These are phyloP conservation scores for Melastoma candidum DNA, from an alignment of 441 rosid genomes.

Conservation along the genomic window DNA sequence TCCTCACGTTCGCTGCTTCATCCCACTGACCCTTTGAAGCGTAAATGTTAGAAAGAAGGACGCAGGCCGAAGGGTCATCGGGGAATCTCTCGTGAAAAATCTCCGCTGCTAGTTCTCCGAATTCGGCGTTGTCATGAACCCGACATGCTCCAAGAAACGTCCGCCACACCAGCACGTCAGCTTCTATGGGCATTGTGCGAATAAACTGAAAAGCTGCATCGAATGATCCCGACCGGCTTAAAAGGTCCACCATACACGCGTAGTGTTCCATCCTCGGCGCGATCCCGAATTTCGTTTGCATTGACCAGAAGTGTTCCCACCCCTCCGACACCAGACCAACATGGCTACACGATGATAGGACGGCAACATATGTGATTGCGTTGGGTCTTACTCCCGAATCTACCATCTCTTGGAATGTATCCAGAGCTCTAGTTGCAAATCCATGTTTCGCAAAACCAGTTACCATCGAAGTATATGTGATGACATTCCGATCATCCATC, in stretches of 20 bases:
- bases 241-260: constrained; percentile 65
- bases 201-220: constrained; percentile 39
- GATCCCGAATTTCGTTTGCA: constrained; percentile 37
- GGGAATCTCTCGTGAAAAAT: constrained; percentile 42
- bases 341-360: constrained; percentile 57
- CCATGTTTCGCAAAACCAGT: constrained; percentile 63
- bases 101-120: constrained; percentile 42
- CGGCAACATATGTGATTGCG: constrained; percentile 42
- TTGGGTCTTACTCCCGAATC: constrained; percentile 36
- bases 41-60: constrained; percentile 45
- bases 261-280: constrained; percentile 51
- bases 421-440: constrained; percentile 35
- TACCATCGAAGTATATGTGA: constrained; percentile 64
- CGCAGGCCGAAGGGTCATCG: constrained; percentile 44
- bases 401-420: constrained; percentile 37
- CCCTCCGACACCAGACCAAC: constrained; percentile 52
- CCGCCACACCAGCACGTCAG: constrained; percentile 42
- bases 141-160: constrained; percentile 61
- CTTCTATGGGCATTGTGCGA: constrained; percentile 32
- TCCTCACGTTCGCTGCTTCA: constrained; percentile 36
- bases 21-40: constrained; percentile 53
- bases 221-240: constrained; percentile 47
- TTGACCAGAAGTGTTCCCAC: constrained; percentile 40
- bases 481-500: constrained; percentile 39
- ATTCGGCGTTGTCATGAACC: constrained; percentile 36